Evolutionary conservation across 805 yeast species (phyloP), one percentile per base, ranked within the genome.

Genomic region (Pichia gijzeniarum): DNA sequence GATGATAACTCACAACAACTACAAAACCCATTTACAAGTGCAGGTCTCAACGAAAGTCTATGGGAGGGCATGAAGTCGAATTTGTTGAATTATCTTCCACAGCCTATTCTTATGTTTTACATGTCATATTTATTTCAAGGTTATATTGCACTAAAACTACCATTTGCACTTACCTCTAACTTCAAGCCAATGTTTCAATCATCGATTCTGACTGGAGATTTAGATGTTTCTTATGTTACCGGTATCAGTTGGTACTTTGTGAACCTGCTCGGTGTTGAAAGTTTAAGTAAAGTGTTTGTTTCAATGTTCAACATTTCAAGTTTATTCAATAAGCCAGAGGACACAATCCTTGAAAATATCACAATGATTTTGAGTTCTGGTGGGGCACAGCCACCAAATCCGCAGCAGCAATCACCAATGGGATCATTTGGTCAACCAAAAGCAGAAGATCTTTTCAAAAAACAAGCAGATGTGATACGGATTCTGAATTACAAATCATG

Each of bases 201-300:
- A 25, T 95, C 97, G 7, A 83, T 93, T 13, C 74, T 72, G 47
- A 89, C 98, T 0, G 73, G 82, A 1, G 95, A 91, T 56, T 70
- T 93, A 47, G 93, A 90, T 59, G 96, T 82, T 8, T 70, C 95
- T 22, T 93, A 95, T 79, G 98, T 93, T 16, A 82, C 93, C 32
- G 81, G 96, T 3, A 83, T 93, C 18, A 88, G 97, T 5, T 93
- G 98, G 98, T 93, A 91, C 62, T 86, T 93, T 62, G 85, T 91
- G 44, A 85, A 88, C 45, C 76, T 88, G 49, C 63, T 90, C 41
- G 98, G 98, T 25, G 72, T 93, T 49, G 77, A 78, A 53, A 84
- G 96, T 0, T 80, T 93, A 1, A 84, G 44, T 18, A 40, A 30
- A 28, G 25, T 42, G 10, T 20, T 82, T 61, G 74, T 85, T 33